Evolutionary conservation across 148 eudicot genomes (phyloP), one percentile per base, ranked within the genome.

Genomic region (Amaranthus hypochondriacus): DNA sequence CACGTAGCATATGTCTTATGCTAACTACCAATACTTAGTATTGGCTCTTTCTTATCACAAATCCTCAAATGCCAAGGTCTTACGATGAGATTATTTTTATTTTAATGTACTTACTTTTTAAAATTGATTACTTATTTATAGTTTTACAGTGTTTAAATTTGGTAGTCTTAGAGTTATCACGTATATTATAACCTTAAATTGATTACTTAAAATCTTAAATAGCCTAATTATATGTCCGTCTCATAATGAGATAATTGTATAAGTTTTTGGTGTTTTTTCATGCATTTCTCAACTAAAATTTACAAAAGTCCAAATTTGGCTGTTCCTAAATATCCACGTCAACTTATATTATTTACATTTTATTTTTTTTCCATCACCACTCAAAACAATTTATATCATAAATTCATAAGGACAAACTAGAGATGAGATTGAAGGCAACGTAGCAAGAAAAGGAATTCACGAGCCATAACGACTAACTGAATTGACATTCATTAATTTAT

Each of bases 271-370:
- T 28, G 39, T 2, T 12, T 3, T 8, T 49, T 9, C 14, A n/a
- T n/a, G n/a, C n/a, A 5, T 15, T 9, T 66, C 55, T 0, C 2
- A 48, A 14, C 7, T 48, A n/a, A 49, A 3, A 14, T 48, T 48
- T 48, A 11, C 9, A 48, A 66, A 18, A 28, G 67, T 61, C 52
- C 78, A 59, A 51, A 68, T 54, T 59, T 71, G 47, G 9, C 15
- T 57, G 75, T 8, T 39, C 67, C 46, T 56, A 70, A 58, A 65
- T 18, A 75, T 75, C 82, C 79, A 80, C 82, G 82, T 71, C 73
- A 75, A 70, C 82, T 66, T 51, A 18, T 18, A 18, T 18, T 18
- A 13, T 74, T 64, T 48, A 0, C 52, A 55, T 56, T 75, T 28
- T 58, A 71, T 70, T 43, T 11, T 13, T 44, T 51, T 4, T 75